Evolutionary conservation across 2,329 filamentous ascomycete genomes (phyloP), one percentile per base, ranked within the genome.

Genomic region (Xylaria digitata): DNA sequence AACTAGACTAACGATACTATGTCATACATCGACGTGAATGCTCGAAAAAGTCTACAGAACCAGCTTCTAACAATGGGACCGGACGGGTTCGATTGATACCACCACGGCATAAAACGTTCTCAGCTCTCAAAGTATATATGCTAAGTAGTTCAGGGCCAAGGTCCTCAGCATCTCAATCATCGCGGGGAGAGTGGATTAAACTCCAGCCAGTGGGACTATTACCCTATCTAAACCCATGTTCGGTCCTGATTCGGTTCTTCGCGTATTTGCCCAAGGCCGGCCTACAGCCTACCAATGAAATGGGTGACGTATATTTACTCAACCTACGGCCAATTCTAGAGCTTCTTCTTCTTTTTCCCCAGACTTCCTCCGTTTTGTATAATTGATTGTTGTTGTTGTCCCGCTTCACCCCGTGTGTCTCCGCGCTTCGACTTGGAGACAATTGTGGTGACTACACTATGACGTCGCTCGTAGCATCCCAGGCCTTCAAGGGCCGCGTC

Each of bases 401-500:
- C 34, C 6, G 23, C 55, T 67, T 65, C 62, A 67, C 56, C 26
- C 9, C 40, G 46, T 23, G 60, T 62, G 46, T 48, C 32, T 46
- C 43, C 66, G 42, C 54, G 17, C 43, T 57, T 48, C 50, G 40
- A 56, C 45, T 37, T 19, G 30, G 45, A 43, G 50, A 42, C 46
- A 42, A 54, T 54, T 54, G 50, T 48, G 60, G 59, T 69, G 66
- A 64, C 63, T 49, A 32, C 52, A 76, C 53, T 46, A 86, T 86
- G 83, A 82, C 84, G 66, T 82, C 83, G 48, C 81, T 82, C 43
- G 76, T 86, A 71, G 90, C 90, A 70, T 93, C 92, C 55, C 90
- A 90, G 58, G 87, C 92, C 66, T 84, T 97, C 76, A 92, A 90
- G 83, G 87, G 89, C 75, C 90, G 93, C 73, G 85, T 96, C 69